A percentile compares a stretch with the other conserved stretches of the same genome.
Evolutionary conservation across 2,329 filamentous ascomycete genomes (phyloP).

Genomic region (Coleophoma eucalyptorum): DNA sequence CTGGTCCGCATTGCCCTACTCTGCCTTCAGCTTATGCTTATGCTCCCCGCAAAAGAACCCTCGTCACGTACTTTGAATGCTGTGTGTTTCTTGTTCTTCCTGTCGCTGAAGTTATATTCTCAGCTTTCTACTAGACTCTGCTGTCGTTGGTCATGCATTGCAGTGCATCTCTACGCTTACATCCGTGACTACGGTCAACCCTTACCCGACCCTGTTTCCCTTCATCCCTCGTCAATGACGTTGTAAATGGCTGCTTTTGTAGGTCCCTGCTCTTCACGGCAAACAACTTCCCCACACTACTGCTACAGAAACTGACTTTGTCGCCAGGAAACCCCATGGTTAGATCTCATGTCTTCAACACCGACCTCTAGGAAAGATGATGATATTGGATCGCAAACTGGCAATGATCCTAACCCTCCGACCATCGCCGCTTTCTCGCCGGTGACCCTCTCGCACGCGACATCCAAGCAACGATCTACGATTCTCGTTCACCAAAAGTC

Average conservation of each 20-base stretch:
- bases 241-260: conserved; percentile 31
- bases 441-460: conserved; percentile 62
- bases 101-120: no score
- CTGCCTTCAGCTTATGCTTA: neutral
- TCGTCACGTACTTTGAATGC: no score
- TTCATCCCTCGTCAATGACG: conserved; percentile 23
- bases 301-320: neutral
- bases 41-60: neutral
- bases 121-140: neutral
- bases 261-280: conserved; percentile 5
- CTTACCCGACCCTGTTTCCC: conserved; percentile 11
- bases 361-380: conserved; percentile 22
- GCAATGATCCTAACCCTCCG: conserved; percentile 47
- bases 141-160: neutral
- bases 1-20: neutral
- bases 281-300: conserved; percentile 3
- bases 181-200: conserved; percentile 1
- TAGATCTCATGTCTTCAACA: conserved; percentile 27
- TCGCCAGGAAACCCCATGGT: conserved; percentile 29
- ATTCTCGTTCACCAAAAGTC: conserved; percentile 97
- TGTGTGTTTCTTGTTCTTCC: no score
- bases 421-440: conserved; percentile 92
- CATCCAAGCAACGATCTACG: conserved; percentile 74
- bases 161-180: neutral
- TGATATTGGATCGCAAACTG: conserved; percentile 16